Evolutionary conservation across 2,329 filamentous ascomycete species (phyloP).

Genomic region (Penicillium concentricum): DNA sequence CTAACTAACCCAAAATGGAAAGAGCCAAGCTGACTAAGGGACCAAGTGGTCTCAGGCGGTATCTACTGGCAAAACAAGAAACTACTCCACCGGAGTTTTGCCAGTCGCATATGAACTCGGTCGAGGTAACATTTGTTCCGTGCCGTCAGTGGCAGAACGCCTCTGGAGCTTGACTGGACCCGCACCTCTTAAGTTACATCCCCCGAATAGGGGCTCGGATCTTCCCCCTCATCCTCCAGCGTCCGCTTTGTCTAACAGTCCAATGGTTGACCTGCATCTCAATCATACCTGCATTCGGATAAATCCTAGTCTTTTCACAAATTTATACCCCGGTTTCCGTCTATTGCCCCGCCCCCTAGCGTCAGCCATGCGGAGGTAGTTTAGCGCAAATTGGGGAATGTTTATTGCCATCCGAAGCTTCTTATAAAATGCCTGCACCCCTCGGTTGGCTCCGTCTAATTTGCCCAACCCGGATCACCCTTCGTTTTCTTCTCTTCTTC

Average conservation of each 20-base stretch:
- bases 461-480: conserved; percentile 30
- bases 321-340: conserved; percentile 23
- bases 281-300: conserved; percentile 21
- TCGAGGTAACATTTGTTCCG: conserved; percentile 9
- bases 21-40: no score
- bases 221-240: conserved; percentile 15
- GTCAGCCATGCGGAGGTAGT: conserved; percentile 24
- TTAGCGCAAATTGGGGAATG: conserved; percentile 16
- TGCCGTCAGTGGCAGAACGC: conserved; percentile 17
- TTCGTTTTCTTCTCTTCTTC: conserved; percentile 30
- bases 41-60: no score
- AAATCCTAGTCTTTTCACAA: conserved; percentile 16
- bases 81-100: conserved; percentile 31
- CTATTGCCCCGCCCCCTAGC: conserved; percentile 20
- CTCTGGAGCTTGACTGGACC: conserved; percentile 21
- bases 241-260: background rate
- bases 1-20: background rate
- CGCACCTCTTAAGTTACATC: conserved; percentile 5
- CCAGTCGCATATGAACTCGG: conserved; percentile 6
- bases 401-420: conserved; percentile 16
- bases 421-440: conserved; percentile 25
- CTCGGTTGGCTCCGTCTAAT: conserved; percentile 28
- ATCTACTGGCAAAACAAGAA: background rate
- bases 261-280: conserved; percentile 11
- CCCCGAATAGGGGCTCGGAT: conserved; percentile 15